These are phyloP conservation scores for Fusarium decemcellulare DNA, from an alignment of 2,329 filamentous ascomycete species.

Conservation along the genomic window DNA sequence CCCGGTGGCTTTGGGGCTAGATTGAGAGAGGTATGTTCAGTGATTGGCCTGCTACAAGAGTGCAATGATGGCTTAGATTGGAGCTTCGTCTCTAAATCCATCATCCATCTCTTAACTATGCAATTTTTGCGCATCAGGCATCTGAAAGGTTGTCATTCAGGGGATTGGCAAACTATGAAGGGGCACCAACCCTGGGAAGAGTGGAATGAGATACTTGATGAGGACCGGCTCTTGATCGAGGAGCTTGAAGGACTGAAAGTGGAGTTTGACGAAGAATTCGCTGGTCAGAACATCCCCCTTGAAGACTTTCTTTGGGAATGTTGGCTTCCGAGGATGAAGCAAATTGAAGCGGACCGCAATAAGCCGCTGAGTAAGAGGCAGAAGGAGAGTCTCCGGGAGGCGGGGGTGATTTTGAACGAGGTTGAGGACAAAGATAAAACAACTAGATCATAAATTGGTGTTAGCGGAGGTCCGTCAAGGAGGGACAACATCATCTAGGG, in stretches of 20 bases:
- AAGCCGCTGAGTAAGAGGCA: neutral
- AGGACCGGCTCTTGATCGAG: accelerated
- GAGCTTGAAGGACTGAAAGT: neutral
- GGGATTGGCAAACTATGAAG: no score
- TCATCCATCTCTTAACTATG: neutral
- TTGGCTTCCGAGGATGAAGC: neutral
- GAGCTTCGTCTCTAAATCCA: accelerated
- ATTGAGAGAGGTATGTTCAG: neutral
- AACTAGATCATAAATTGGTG: no score
- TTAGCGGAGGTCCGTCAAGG: no score
- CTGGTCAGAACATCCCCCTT: accelerated
- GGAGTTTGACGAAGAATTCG: neutral
- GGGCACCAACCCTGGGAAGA: no score
- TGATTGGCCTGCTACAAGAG: accelerated
- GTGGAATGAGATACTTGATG: neutral
- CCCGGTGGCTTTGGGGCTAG: no score
- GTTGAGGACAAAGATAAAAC: no score
- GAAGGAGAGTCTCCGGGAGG: accelerated
- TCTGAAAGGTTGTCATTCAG: neutral
- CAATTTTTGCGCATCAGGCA: neutral
- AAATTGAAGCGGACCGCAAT: accelerated
- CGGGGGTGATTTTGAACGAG: neutral
- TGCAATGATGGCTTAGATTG: accelerated
- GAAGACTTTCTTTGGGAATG: accelerated
- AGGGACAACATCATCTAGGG: no score